Evolutionary conservation across 345 rosid species (phyloP).

Genomic region (Ailanthus altissimus): DNA sequence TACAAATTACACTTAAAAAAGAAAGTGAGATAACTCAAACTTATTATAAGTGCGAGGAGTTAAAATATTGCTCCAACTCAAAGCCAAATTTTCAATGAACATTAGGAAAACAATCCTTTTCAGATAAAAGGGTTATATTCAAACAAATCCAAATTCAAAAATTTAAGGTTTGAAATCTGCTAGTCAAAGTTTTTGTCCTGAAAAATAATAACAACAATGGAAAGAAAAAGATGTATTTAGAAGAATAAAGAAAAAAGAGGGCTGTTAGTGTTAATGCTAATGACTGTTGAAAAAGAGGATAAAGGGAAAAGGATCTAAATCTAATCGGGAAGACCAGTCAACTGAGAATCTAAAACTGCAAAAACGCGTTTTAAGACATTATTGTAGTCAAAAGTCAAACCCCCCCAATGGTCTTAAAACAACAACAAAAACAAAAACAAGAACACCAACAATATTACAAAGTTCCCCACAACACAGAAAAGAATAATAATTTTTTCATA

Average conservation of each 20-base stretch:
- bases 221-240: not conserved
- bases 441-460: conserved; percentile 17
- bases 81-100: not conserved
- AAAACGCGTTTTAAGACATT: conserved; percentile 51
- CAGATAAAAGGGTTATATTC: not conserved
- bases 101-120: not conserved
- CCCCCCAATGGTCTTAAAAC: conserved; percentile 9
- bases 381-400: conserved; percentile 42
- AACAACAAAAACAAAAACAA: conserved; percentile 16
- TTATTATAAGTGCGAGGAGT: too few species aligned
- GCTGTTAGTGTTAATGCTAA: not conserved
- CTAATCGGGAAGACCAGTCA: conserved; percentile 62
- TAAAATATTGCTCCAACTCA: too few species aligned
- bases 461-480: not conserved
- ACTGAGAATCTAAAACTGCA: conserved; percentile 30
- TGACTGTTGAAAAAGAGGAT: not conserved
- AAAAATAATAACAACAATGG: not conserved
- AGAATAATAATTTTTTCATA: not conserved
- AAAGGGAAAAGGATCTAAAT: not conserved
- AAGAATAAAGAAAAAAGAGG: not conserved
- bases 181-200: conserved; percentile 24
- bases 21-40: too few species aligned
- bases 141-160: not conserved
- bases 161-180: not conserved
- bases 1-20: too few species aligned